Evolutionary conservation across 164 flowering plant species (phyloP), one percentile per base, ranked within the genome.

Genomic region (Berberis thunbergii): DNA sequence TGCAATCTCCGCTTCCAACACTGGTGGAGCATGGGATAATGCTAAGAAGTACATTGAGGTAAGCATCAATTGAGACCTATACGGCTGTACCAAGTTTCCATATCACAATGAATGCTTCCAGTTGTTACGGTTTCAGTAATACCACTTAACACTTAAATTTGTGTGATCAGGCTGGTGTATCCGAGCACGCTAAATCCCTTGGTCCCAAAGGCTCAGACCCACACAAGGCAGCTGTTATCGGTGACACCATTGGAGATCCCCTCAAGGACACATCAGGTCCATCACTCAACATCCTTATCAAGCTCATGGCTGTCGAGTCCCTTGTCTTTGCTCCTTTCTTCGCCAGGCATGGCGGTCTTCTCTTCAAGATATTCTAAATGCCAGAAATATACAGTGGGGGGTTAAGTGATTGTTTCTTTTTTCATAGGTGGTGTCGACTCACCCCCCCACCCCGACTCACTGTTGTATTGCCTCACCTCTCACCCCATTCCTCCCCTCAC

Each of bases 21-120:
- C 96, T 44, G 91, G 91, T 43, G 96, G 89, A 63, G 96, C 96
- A 45, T 88, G 92, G 96, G 96, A 88, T 66, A 88, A 88, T 71
- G 96, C 96, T 64, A 88, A 88, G 83, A 88, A 88, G 67, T 88
- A 88, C 48, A 86, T 88, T 13, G 90, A 88, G 90, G 91, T 87
- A 78, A 41, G 3, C 7, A 57, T n/a, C 41, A 43, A 13, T 52
- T 26, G 13, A 10, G 3, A 43, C 11, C 38, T 45, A 4, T 13
- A 26, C 26, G 26, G 26, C 26, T 26, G 26, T 26, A 26, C 26
- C 26, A 26, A 26, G 26, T 26, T 26, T 26, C 26, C 26, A 26
- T 26, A 26, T 26, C 26, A 26, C 26, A 26, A 26, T 26, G 26
- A 26, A 26, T 26, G 26, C 26, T 26, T 26, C 0, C 26, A 26